Percentiles rank a stretch among this genome's conserved stretches.
These are phyloP conservation scores for Periconia sp. DNA, from an alignment of 2,329 filamentous ascomycete species.

Conservation along the genomic window DNA sequence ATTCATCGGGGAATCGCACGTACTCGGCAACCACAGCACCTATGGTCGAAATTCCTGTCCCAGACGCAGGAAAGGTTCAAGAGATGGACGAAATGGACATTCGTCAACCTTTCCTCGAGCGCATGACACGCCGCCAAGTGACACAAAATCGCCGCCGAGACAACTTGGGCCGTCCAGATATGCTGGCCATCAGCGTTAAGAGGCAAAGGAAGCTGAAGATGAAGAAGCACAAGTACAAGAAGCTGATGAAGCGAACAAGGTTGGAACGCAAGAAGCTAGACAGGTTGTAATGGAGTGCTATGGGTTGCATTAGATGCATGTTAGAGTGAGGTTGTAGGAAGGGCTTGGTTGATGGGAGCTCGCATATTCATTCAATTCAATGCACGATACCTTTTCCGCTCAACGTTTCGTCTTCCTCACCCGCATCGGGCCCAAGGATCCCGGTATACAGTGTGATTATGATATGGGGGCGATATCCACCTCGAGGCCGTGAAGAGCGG, in stretches of 20 bases:
- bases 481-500: background rate
- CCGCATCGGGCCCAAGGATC: background rate
- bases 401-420: conserved; percentile 1
- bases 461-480: background rate
- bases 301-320: conserved; percentile 10
- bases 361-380: background rate
- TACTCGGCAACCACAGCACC: conserved; percentile 56
- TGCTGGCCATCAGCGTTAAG: conserved; percentile 87
- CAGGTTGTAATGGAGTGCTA: conserved; percentile 34
- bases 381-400: background rate
- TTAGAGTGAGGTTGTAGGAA: conserved; percentile 7
- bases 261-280: conserved; percentile 82
- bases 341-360: conserved; percentile 3
- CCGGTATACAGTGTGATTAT: background rate
- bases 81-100: conserved; percentile 43
- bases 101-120: conserved; percentile 63
- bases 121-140: conserved; percentile 67
- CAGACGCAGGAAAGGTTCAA: conserved; percentile 24
- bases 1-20: conserved; percentile 52
- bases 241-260: conserved; percentile 90
- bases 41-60: conserved; percentile 44
- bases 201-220: conserved; percentile 94
- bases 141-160: conserved; percentile 57
- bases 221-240: conserved; percentile 99
- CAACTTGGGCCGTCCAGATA: conserved; percentile 47